A percentile compares a stretch with the other conserved stretches of the same genome.
These are phyloP conservation scores for Phytopythium oedochilum DNA, from an alignment of 352 stramenopile species.

Conservation along the genomic window DNA sequence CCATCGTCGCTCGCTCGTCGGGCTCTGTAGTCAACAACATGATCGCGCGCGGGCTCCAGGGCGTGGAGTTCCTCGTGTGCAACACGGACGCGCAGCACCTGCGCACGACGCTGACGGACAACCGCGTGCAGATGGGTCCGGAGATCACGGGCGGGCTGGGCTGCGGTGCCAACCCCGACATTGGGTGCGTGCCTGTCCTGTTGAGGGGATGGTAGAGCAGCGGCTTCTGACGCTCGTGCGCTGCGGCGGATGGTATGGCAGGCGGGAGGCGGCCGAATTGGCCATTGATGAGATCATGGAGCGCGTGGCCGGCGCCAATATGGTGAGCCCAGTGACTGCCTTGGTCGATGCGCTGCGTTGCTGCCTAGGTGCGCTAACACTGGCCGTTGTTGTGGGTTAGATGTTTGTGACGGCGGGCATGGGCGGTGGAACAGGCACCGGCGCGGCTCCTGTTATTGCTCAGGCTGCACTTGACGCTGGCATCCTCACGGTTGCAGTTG, in stretches of 20 bases:
- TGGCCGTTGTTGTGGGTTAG: conserved; percentile 19
- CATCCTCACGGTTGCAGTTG: conserved; percentile 81
- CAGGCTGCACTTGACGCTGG: conserved; percentile 77
- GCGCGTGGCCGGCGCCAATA: conserved; percentile 77
- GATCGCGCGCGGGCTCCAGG: conserved; percentile 78
- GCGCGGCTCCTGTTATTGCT: conserved; percentile 79
- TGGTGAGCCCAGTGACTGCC: conserved; percentile 32
- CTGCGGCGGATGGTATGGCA: conserved; percentile 6
- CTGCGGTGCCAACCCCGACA: conserved; percentile 78
- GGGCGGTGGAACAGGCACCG: conserved; percentile 78
- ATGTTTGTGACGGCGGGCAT: conserved; percentile 88
- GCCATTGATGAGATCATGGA: conserved; percentile 86
- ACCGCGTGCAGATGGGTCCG: conserved; percentile 87
- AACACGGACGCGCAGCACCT: conserved; percentile 91
- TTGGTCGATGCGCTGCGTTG: background rate
- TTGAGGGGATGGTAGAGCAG: background rate
- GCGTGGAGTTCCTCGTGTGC: conserved; percentile 88
- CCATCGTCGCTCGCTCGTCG: background rate
- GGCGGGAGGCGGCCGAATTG: conserved; percentile 66
- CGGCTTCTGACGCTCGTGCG: background rate
- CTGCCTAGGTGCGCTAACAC: too few species aligned
- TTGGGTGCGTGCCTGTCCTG: conserved; percentile 31
- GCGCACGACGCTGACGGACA: conserved; percentile 87
- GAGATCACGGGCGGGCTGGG: conserved; percentile 81
- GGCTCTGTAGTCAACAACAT: conserved; percentile 77